Conservation (phyloP, 768 basidiomycete genomes). For the Pulveroboletus sp. region DNA sequence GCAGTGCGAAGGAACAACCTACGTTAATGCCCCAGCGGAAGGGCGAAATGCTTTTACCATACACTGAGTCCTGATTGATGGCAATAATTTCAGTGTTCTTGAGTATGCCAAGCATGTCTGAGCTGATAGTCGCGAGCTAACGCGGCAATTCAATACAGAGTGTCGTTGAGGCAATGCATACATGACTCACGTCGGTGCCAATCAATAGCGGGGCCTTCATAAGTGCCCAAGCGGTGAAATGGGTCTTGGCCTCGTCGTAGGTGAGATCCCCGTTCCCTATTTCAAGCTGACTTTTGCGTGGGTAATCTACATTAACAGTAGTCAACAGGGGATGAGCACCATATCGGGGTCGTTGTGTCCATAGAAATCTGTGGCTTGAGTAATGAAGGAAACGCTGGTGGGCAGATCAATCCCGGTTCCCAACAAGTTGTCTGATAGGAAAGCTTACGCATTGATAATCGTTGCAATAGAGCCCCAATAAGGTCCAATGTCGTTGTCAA, state of each 20-base stretch:
- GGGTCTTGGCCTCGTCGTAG: conserved; percentile 59
- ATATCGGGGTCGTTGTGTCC: conserved; percentile 66
- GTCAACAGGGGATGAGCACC: conserved; percentile 27
- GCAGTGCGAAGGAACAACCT: conserved; percentile 15
- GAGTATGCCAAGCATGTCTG: conserved; percentile 49
- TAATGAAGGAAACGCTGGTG: conserved; percentile 56
- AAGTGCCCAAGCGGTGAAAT: conserved; percentile 68
- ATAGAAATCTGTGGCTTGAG: conserved; percentile 58
- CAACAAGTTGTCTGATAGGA: not conserved
- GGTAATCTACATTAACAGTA: not conserved
- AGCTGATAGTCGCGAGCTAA: conserved; percentile 48
- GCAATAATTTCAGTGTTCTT: conserved; percentile 60
- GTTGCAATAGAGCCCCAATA: conserved; percentile 47
- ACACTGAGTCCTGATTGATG: conserved; percentile 60
- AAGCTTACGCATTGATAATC: conserved; percentile 50
- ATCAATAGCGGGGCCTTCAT: conserved; percentile 64
- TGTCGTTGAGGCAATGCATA: not conserved
- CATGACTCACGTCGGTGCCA: conserved; percentile 46
- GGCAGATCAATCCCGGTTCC: not conserved
- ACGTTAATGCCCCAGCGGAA: conserved; percentile 68
- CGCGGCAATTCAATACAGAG: not conserved
- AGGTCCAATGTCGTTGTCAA: conserved; percentile 28
- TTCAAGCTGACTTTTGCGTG: conserved; percentile 43
- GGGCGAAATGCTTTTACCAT: conserved; percentile 59
- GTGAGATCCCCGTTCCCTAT: conserved; percentile 60